Evolutionary conservation across 176 grass and related monocot species (phyloP), one percentile per base, ranked within the genome.

Genomic region (Tuctoria greenei): DNA sequence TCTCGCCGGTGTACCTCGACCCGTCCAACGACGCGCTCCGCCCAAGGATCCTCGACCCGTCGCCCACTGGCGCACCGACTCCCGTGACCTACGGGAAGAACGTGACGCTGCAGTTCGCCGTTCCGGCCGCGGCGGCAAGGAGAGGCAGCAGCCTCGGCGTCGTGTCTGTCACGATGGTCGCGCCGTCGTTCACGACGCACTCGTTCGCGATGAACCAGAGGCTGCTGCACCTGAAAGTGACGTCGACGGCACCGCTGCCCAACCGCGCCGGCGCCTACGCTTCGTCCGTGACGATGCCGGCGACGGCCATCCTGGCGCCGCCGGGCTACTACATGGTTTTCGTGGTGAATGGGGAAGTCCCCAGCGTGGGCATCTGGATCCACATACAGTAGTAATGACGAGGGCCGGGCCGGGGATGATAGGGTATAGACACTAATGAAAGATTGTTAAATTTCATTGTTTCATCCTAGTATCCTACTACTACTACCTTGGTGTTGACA

Each of bases 261-360:
- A 14, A 35, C 2, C 10, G 44, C 0, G 25, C 24, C 3, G 63
- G 83, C 20, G 20, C 35, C 2, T 84, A 80, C 63, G 25, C 70
- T 16, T 60, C 66, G 57, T 34, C 77, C 43, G 74, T 56, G 43
- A 78, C 54, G 63, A 80, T 90, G 63, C 92, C 92, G 28, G 73
- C 80, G 71, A 74, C 65, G 5, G 68, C 77, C 15, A 64, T 73
- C 6, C 74, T 92, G 36, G 89, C 86, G 54, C 92, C 92, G 27
- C 86, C 92, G 8, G 92, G 92, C 20, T 92, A 96, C 73, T 96
- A 96, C 71, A 92, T 89, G 92, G 23, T 92, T 69, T 96, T 96
- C 58, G 89, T 92, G 7, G 92, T 92, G 28, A 96, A 92, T 28
- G 77, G 78, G 39, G 76, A 83, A 80, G 64, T 96, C 38, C 89